A percentile compares a stretch with the other conserved stretches of the same genome.
Conservation (phyloP, 2,329 filamentous ascomycete species). For the Apiospora rasikravindrae region DNA sequence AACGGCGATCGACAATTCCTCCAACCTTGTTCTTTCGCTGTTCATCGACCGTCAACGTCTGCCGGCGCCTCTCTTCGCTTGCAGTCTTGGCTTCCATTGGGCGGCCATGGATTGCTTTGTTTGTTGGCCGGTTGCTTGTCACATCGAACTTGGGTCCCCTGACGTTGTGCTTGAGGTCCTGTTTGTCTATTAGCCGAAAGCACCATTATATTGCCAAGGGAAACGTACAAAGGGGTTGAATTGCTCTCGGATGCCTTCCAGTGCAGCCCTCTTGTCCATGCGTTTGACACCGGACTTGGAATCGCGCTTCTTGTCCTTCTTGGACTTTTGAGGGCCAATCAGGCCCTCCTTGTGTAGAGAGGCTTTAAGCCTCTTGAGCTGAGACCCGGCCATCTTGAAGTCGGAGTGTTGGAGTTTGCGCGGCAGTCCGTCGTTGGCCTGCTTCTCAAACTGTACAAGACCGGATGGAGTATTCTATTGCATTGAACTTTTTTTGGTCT, state of each 20-base stretch:
- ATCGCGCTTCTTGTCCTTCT: constrained; percentile 86
- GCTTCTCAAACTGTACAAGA: constrained; percentile 6
- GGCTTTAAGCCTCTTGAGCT: constrained; percentile 93
- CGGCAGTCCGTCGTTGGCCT: not conserved
- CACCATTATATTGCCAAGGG: not conserved
- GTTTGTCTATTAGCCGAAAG: not conserved
- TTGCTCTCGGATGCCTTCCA: constrained; percentile 87
- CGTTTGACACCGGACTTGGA: constrained; percentile 76
- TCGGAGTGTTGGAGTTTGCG: not conserved
- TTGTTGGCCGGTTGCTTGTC: constrained; percentile 67
- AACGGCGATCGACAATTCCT: constrained; percentile 88
- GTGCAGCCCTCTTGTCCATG: constrained; percentile 75
- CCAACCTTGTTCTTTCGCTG: constrained; percentile 89
- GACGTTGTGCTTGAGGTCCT: constrained; percentile 76
- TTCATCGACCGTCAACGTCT: constrained; percentile 88
- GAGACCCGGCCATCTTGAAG: constrained; percentile 82
- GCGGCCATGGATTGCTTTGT: constrained; percentile 69
- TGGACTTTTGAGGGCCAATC: constrained; percentile 89
- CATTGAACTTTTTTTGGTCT: constrained; percentile 16
- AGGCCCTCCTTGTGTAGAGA: constrained; percentile 90
- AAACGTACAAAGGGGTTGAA: constrained; percentile 88
- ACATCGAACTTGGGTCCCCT: constrained; percentile 85
- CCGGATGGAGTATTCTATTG: constrained; percentile 2
- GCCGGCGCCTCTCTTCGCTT: constrained; percentile 82
- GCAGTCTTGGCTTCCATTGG: constrained; percentile 85